These are phyloP conservation scores for Lentinula detonsa DNA, from an alignment of 768 basidiomycete genomes.

Conservation along the genomic window DNA sequence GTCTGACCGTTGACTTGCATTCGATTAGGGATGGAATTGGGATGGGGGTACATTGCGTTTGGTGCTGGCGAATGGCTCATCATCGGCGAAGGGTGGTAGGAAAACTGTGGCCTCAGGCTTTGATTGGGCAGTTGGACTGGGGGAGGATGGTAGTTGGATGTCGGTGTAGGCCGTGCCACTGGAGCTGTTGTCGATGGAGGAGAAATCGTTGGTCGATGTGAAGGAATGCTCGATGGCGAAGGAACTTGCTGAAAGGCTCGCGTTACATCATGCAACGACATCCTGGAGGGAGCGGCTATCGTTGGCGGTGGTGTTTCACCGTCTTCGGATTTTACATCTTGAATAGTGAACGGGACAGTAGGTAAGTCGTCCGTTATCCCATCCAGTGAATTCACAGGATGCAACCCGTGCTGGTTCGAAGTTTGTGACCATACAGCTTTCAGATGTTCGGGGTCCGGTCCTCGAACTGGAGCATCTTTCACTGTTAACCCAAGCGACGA, in stretches of 20 bases:
- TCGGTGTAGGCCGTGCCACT: constrained; percentile 36
- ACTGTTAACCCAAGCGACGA: constrained; percentile 47
- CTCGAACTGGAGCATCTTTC: constrained; percentile 65
- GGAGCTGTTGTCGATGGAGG: constrained; percentile 42
- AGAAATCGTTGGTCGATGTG: constrained; percentile 46
- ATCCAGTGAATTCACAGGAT: constrained; percentile 74
- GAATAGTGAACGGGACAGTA: constrained; percentile 71
- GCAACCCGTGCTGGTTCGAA: constrained; percentile 60
- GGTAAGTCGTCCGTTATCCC: constrained; percentile 81
- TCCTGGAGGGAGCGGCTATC: constrained; percentile 57
- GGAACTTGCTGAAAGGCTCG: constrained; percentile 87
- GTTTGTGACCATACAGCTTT: constrained; percentile 83
- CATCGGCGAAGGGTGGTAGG: constrained; percentile 59
- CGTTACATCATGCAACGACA: constrained; percentile 79
- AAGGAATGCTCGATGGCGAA: constrained; percentile 38
- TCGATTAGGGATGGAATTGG: constrained; percentile 58
- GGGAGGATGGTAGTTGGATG: constrained; percentile 18
- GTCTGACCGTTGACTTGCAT: constrained; percentile 59
- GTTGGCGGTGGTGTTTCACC: constrained; percentile 72
- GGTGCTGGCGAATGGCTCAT: constrained; percentile 68
- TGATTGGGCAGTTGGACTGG: constrained; percentile 37
- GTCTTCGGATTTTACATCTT: constrained; percentile 84
- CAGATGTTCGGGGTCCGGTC: constrained; percentile 77
- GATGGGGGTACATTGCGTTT: constrained; percentile 57
- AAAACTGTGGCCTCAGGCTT: constrained; percentile 51